Conservation (phyloP, 352 stramenopile species). For the Phytophthora gonapodyides region DNA sequence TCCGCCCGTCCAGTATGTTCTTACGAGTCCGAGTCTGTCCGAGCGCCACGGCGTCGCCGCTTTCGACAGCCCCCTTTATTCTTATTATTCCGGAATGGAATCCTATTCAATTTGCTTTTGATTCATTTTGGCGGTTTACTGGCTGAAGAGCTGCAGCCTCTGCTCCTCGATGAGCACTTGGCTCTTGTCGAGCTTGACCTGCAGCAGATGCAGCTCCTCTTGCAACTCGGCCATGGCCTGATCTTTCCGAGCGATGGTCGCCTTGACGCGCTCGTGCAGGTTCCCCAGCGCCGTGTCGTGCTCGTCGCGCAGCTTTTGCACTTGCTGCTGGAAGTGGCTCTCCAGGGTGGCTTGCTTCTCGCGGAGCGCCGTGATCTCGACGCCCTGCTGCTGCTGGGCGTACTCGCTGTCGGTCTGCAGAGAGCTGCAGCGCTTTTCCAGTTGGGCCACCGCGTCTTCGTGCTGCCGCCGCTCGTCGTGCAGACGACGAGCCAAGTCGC, state of each 20-base stretch:
- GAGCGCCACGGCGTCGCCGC: slow-evolving; percentile 5
- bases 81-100: slow-evolving; percentile 65
- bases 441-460: slow-evolving; percentile 41
- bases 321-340: slow-evolving; percentile 43
- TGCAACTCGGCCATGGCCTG: slow-evolving; percentile 64
- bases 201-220: slow-evolving; percentile 69
- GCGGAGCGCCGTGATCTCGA: slow-evolving; percentile 46
- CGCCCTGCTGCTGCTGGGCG: slow-evolving; percentile 46
- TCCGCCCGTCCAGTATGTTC: slow-evolving; percentile 12
- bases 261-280: slow-evolving; percentile 72
- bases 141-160: slow-evolving; percentile 64
- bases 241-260: slow-evolving; percentile 73
- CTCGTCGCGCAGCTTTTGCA: slow-evolving; percentile 48
- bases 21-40: slow-evolving; percentile 29
- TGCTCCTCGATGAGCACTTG: slow-evolving; percentile 78
- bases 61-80: slow-evolving; percentile 44
- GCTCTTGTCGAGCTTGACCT: slow-evolving; percentile 80
- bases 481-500: slow-evolving; percentile 56
- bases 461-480: slow-evolving; percentile 66
- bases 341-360: slow-evolving; percentile 54
- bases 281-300: slow-evolving; percentile 64
- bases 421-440: slow-evolving; percentile 51
- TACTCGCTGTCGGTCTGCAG: slow-evolving; percentile 49
- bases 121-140: slow-evolving; percentile 19
- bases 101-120: slow-evolving; percentile 36